phyloP scores from a whole-genome alignment of 208 protist genomes.

The Kentomonas sorsogonicus region DNA sequence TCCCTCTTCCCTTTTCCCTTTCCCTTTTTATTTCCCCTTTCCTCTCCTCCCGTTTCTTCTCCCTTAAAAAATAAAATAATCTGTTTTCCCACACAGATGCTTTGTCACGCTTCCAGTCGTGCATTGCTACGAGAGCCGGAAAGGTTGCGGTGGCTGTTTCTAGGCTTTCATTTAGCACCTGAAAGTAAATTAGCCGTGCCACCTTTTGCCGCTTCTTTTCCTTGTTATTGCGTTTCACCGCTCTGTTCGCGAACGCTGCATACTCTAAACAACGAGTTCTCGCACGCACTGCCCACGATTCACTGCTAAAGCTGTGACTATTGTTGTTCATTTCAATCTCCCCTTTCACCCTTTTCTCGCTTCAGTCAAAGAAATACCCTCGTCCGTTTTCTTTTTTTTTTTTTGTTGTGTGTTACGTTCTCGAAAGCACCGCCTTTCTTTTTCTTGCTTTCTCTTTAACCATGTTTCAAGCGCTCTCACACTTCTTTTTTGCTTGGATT shows the following conservation, averaged over 20 bases:
- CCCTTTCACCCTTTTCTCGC: background rate
- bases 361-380: background rate
- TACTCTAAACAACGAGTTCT: too few relatives aligned
- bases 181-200: too few relatives aligned
- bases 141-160: too few relatives aligned
- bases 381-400: conserved; percentile 10
- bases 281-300: too few relatives aligned
- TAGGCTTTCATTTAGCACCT: background rate
- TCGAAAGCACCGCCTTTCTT: background rate
- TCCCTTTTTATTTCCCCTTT: too few relatives aligned
- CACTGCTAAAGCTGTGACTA: too few relatives aligned
- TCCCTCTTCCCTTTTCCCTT: too few relatives aligned
- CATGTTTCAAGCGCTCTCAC: background rate
- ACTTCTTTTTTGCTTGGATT: background rate
- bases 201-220: too few relatives aligned
- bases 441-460: background rate
- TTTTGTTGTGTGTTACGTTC: background rate
- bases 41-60: too few relatives aligned
- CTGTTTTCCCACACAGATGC: background rate
- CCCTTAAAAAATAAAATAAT: background rate
- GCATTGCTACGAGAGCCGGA: too few relatives aligned
- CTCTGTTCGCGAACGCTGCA: too few relatives aligned
- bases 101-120: background rate
- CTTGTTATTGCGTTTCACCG: background rate
- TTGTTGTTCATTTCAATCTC: background rate